These are phyloP conservation scores for Eimeria necatrix DNA, from an alignment of 169 alveolate genomes.

Conservation along the genomic window DNA sequence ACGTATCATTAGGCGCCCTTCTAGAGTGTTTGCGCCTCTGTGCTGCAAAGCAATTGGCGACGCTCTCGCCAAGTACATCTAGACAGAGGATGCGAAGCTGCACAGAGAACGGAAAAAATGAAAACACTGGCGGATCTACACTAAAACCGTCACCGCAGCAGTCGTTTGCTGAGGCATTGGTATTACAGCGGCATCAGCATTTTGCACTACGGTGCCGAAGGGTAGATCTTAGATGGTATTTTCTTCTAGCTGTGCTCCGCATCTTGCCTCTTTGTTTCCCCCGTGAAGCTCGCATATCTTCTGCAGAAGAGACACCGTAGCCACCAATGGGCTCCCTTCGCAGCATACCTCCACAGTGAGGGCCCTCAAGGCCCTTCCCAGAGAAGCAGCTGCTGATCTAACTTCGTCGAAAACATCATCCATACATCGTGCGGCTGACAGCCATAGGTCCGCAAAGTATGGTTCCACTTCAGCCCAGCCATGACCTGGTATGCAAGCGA, in stretches of 20 bases:
- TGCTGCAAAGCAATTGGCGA: constrained; percentile 58
- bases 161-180: not conserved
- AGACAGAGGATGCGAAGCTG: constrained; percentile 70
- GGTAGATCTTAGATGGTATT: not conserved
- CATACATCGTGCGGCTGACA: constrained; percentile 62
- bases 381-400: constrained; percentile 50
- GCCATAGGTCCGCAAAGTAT: constrained; percentile 54
- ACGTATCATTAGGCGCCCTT: not conserved
- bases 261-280: constrained; percentile 74
- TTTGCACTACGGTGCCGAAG: too few relatives aligned
- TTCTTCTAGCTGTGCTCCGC: not conserved
- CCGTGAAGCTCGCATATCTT: constrained; percentile 57
- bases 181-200: not conserved
- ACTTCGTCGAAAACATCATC: constrained; percentile 68
- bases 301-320: constrained; percentile 58
- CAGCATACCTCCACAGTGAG: constrained; percentile 65
- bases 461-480: constrained; percentile 57
- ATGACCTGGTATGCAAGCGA: constrained; percentile 32
- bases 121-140: not conserved
- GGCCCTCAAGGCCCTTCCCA: constrained; percentile 66
- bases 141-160: too few relatives aligned
- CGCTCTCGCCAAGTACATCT: constrained; percentile 72
- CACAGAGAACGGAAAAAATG: not conserved
- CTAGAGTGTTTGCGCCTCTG: constrained; percentile 6
- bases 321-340: constrained; percentile 64